A percentile compares a stretch with the other conserved stretches of the same genome.
Conservation (phyloP, 1,284 basidiomycete species). For the Sporisorium scitamineum region DNA sequence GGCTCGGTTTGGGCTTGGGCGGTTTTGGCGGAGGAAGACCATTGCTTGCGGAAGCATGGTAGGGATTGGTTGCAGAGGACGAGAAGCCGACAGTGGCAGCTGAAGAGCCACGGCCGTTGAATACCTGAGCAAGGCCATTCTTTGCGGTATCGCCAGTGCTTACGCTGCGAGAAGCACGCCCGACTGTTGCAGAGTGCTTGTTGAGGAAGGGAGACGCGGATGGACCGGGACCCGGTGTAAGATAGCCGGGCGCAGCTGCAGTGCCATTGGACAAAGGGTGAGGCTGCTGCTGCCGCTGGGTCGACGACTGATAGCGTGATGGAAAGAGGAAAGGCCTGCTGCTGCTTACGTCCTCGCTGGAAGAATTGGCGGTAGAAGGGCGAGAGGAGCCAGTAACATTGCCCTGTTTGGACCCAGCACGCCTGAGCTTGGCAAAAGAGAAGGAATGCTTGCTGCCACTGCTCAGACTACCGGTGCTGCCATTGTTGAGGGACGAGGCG, state of each 20-base stretch:
- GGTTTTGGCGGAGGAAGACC: conserved; percentile 33
- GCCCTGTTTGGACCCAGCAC: conserved; percentile 17
- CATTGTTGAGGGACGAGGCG: conserved; percentile 22
- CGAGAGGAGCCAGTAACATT: conserved; percentile 6
- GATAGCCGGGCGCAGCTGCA: conserved; percentile 17
- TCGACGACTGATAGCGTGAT: background rate
- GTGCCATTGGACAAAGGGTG: conserved; percentile 6
- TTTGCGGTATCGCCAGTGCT: conserved; percentile 16
- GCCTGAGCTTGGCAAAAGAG: conserved; percentile 30
- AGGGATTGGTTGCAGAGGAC: conserved; percentile 3
- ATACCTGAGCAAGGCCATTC: conserved; percentile 33
- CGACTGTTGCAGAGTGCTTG: conserved; percentile 49
- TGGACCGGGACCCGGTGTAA: conserved; percentile 28
- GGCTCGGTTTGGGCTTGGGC: conserved; percentile 39
- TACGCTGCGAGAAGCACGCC: conserved; percentile 26
- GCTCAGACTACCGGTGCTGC: conserved; percentile 27
- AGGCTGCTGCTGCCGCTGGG: conserved; percentile 3
- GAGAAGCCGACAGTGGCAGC: conserved; percentile 24
- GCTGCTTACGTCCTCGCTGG: conserved; percentile 25
- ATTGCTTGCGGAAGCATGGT: background rate
- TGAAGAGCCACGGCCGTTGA: conserved; percentile 9
- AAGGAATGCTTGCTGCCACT: conserved; percentile 38
- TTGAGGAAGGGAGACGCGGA: conserved; percentile 51
- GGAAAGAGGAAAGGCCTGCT: conserved; percentile 21
- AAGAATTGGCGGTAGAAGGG: conserved; percentile 33